A percentile compares a stretch with the other conserved stretches of the same genome.
phyloP scores from a whole-genome alignment of 345 rosid genomes.

The Lumnitzera littorea region DNA sequence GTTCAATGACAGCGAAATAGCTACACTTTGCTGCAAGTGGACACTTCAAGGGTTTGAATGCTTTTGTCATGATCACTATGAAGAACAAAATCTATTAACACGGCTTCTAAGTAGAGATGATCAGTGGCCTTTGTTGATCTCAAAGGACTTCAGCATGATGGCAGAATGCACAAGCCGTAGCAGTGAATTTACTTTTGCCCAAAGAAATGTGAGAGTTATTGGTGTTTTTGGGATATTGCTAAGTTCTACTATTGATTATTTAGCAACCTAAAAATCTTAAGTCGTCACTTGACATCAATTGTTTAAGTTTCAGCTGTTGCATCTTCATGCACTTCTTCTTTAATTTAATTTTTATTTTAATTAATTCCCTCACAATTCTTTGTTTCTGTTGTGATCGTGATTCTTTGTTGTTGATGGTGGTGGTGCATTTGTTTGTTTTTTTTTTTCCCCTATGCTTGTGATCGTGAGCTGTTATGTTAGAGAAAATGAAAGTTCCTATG shows the following conservation, averaged over 20 bases:
- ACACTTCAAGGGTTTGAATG: slow-evolving; percentile 48
- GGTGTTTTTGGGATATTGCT: not conserved
- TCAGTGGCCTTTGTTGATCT: slow-evolving; percentile 76
- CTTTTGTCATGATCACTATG: slow-evolving; percentile 44
- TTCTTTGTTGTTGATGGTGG: no score
- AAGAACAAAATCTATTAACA: slow-evolving; percentile 57
- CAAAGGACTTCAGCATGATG: slow-evolving; percentile 32
- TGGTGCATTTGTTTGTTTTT: no score
- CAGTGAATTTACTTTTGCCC: slow-evolving; percentile 8
- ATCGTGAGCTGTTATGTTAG: no score
- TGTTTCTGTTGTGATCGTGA: no score
- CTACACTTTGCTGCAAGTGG: slow-evolving; percentile 60
- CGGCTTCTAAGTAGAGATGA: slow-evolving; percentile 57
- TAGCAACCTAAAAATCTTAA: no score
- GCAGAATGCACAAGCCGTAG: slow-evolving; percentile 7
- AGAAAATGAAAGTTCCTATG: no score
- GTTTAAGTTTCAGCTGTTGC: no score
- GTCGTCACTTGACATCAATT: no score
- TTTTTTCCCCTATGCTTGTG: no score
- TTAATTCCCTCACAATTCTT: no score
- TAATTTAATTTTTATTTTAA: no score
- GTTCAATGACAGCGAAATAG: slow-evolving; percentile 30
- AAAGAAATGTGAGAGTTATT: slow-evolving; percentile 37
- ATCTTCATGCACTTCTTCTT: no score
- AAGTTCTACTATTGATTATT: not conserved